phyloP scores from a whole-genome alignment of 352 stramenopile species.

The Pythium oligandrum region DNA sequence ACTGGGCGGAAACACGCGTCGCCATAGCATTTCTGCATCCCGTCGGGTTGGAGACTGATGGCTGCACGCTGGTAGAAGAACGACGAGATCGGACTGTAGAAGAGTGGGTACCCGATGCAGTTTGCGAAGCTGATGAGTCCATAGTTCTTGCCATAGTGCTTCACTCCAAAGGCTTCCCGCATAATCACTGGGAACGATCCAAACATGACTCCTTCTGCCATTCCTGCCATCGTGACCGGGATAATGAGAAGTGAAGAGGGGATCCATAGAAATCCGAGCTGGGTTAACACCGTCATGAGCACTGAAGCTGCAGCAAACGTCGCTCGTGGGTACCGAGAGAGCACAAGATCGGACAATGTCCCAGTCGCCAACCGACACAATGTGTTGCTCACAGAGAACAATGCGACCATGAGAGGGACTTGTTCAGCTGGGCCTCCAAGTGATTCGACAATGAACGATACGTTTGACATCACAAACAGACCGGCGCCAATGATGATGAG shows the following conservation, averaged over 20 bases:
- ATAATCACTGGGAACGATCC: slow-evolving; percentile 76
- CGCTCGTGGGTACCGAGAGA: slow-evolving; percentile 41
- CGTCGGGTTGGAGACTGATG: slow-evolving; percentile 12
- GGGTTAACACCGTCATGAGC: slow-evolving; percentile 41
- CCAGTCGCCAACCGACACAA: slow-evolving; percentile 55
- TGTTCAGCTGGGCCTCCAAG: slow-evolving; percentile 48
- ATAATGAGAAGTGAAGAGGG: slow-evolving; percentile 36
- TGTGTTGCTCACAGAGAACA: slow-evolving; percentile 78
- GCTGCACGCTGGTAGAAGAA: slow-evolving; percentile 57
- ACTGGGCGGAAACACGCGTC: slow-evolving; percentile 54
- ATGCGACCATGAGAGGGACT: slow-evolving; percentile 67
- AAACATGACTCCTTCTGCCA: slow-evolving; percentile 79
- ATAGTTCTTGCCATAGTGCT: slow-evolving; percentile 85
- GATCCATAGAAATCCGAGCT: slow-evolving; percentile 50
- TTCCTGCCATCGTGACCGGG: slow-evolving; percentile 53
- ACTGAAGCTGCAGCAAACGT: slow-evolving; percentile 46
- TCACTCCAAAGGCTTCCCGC: slow-evolving; percentile 70
- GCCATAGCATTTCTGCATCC: slow-evolving; percentile 55
- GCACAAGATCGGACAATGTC: slow-evolving; percentile 49
- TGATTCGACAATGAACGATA: slow-evolving; percentile 82
- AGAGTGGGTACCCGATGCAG: slow-evolving; percentile 74
- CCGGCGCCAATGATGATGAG: slow-evolving; percentile 71
- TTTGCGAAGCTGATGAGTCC: slow-evolving; percentile 77
- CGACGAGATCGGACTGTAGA: slow-evolving; percentile 72
- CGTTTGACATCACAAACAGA: slow-evolving; percentile 80